Evolutionary conservation across 2,329 filamentous ascomycete species (phyloP).

Genomic region (Ceratocystis smalleyi): DNA sequence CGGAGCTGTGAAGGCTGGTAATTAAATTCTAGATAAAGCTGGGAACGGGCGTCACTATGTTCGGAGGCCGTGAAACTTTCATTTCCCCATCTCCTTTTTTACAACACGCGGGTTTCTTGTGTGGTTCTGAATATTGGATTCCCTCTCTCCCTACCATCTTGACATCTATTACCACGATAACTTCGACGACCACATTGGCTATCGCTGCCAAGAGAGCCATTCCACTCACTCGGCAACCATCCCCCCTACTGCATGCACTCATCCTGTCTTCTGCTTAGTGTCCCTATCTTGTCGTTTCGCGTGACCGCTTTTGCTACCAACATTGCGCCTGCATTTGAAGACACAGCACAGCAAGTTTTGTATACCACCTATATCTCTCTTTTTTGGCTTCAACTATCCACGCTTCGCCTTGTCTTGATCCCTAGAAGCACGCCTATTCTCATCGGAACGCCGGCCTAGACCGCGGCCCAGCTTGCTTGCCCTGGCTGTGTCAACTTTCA

Average conservation of each 20-base stretch:
- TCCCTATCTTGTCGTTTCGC: not conserved
- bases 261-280: not conserved
- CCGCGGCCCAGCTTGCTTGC: not conserved
- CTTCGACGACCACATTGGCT: not conserved
- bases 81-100: not conserved
- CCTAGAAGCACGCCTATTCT: not conserved
- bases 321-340: not conserved
- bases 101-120: not conserved
- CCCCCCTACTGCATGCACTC: not conserved
- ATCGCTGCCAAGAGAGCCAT: not conserved
- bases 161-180: not conserved
- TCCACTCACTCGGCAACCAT: not conserved
- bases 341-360: not conserved
- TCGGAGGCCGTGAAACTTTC: not conserved
- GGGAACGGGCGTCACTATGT: not conserved
- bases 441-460: not conserved
- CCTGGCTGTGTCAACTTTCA: not conserved
- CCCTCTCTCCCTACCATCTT: not conserved
- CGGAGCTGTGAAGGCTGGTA: not conserved
- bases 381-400: not conserved
- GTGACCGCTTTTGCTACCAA: not conserved
- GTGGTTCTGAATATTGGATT: not conserved
- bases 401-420: conserved; percentile 1
- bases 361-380: not conserved
- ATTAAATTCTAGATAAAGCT: not conserved